phyloP scores from a whole-genome alignment of 129 eudicot genomes.

The Saposhnikovia divaricata region DNA sequence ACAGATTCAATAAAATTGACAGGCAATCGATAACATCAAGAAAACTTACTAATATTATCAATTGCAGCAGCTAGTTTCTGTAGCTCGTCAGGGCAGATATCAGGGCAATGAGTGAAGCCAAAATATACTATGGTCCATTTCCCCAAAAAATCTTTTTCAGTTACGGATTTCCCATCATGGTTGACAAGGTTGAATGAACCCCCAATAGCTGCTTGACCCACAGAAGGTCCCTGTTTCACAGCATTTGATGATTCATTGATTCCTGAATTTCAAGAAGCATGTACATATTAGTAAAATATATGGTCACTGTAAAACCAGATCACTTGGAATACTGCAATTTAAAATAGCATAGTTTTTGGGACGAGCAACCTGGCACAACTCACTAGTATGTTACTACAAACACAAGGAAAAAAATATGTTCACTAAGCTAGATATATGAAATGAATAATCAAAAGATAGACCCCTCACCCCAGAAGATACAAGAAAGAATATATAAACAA shows the following conservation, averaged over 20 bases:
- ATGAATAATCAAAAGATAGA: not conserved
- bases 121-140: constrained; percentile 81
- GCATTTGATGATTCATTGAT: constrained; percentile 56
- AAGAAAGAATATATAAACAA: not conserved
- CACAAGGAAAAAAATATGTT: not conserved
- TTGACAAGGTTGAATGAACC: constrained; percentile 84
- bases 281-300: not conserved
- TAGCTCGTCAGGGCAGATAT: constrained; percentile 95
- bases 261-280: constrained; percentile 26
- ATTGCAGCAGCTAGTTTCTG: constrained; percentile 79
- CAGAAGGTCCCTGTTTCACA: constrained; percentile 83
- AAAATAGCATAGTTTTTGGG: not conserved
- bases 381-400: not conserved
- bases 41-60: constrained; percentile 75
- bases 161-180: constrained; percentile 77
- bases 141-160: constrained; percentile 75
- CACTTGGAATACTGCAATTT: not conserved
- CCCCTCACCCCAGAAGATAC: not conserved
- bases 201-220: constrained; percentile 86
- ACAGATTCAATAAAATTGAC: not conserved
- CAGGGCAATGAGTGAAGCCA: constrained; percentile 95
- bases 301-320: not conserved
- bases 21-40: not conserved
- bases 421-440: not conserved
- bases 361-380: not conserved